These are phyloP conservation scores for Dalbergia cultrata DNA, from an alignment of 306 rosid genomes.

Conservation along the genomic window DNA sequence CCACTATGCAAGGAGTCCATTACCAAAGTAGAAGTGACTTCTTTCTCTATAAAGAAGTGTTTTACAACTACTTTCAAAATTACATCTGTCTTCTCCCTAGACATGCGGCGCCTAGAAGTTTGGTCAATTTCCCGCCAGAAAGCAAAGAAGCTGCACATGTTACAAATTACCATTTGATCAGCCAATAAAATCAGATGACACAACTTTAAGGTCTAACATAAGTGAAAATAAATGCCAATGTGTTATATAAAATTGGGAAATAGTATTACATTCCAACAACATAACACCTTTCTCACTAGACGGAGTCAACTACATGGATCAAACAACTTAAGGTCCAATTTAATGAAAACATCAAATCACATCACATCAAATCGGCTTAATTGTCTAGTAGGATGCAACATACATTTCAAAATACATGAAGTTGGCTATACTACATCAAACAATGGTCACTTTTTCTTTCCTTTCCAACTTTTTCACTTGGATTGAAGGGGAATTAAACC, in stretches of 20 bases:
- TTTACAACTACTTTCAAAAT: slow-evolving; percentile 93
- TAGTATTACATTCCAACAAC: not conserved
- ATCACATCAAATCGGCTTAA: not conserved
- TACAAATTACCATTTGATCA: slow-evolving; percentile 38
- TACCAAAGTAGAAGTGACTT: slow-evolving; percentile 96
- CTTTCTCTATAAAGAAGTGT: slow-evolving; percentile 96
- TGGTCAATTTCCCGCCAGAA: slow-evolving; percentile 98
- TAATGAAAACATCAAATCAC: slow-evolving; percentile 20
- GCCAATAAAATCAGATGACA: slow-evolving; percentile 33
- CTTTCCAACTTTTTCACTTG: slow-evolving; percentile 2
- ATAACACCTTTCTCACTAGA: not conserved
- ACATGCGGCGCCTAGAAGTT: slow-evolving; percentile 85
- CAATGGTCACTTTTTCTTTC: slow-evolving; percentile 20
- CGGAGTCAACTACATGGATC: not conserved
- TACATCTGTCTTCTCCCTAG: slow-evolving; percentile 87
- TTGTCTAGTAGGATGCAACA: slow-evolving; percentile 29
- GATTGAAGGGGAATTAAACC: slow-evolving; percentile 29
- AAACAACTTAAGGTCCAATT: not conserved
- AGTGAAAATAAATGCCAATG: slow-evolving; percentile 15
- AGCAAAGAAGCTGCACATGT: slow-evolving; percentile 73
- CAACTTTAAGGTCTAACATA: slow-evolving; percentile 23
- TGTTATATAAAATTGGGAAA: not conserved
- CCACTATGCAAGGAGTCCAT: slow-evolving; percentile 99
- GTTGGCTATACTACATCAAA: slow-evolving; percentile 26
- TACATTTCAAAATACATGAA: slow-evolving; percentile 8